A percentile compares a stretch with the other conserved stretches of the same genome.
Conservation (phyloP, 139 green algal species). For the Mesostigma viride region DNA sequence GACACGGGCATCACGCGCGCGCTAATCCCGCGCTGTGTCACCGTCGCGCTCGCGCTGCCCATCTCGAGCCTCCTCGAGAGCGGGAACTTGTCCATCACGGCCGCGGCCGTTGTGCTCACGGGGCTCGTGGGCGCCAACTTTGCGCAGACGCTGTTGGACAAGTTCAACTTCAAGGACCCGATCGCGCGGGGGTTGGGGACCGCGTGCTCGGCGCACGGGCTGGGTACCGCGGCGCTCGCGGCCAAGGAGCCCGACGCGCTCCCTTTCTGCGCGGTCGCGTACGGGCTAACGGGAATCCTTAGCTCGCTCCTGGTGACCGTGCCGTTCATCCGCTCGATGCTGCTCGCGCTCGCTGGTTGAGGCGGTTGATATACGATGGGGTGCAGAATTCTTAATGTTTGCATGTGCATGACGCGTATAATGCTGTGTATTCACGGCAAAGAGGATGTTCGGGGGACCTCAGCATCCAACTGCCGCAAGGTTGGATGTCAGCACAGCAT, state of each 20-base stretch:
- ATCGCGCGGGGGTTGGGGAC: slow-evolving; percentile 65
- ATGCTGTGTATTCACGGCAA: too few species aligned
- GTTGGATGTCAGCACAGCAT: too few species aligned
- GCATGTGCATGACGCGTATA: too few species aligned
- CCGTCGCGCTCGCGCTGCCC: slow-evolving; percentile 73
- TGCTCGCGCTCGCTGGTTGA: slow-evolving; percentile 14
- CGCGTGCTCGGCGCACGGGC: slow-evolving; percentile 54
- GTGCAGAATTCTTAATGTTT: too few species aligned
- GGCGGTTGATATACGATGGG: too few species aligned
- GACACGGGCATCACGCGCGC: slow-evolving; percentile 45
- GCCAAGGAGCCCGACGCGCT: slow-evolving; percentile 68
- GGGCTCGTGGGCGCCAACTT: slow-evolving; percentile 63
- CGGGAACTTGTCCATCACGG: slow-evolving; percentile 50
- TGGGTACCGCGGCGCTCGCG: slow-evolving; percentile 71
- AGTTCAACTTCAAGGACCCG: slow-evolving; percentile 56
- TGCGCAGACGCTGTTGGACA: slow-evolving; percentile 50
- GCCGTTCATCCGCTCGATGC: slow-evolving; percentile 27
- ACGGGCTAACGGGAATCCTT: slow-evolving; percentile 68
- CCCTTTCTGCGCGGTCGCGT: slow-evolving; percentile 72
- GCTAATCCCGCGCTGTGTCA: slow-evolving; percentile 65
- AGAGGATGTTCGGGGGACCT: too few species aligned
- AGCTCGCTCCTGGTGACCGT: slow-evolving; percentile 50
- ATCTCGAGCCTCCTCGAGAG: slow-evolving; percentile 40
- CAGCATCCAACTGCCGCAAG: too few species aligned
- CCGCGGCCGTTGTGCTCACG: slow-evolving; percentile 66